Evolutionary conservation across 768 basidiomycete genomes (phyloP), one percentile per base, ranked within the genome.

Genomic region (Lactarius indigo): DNA sequence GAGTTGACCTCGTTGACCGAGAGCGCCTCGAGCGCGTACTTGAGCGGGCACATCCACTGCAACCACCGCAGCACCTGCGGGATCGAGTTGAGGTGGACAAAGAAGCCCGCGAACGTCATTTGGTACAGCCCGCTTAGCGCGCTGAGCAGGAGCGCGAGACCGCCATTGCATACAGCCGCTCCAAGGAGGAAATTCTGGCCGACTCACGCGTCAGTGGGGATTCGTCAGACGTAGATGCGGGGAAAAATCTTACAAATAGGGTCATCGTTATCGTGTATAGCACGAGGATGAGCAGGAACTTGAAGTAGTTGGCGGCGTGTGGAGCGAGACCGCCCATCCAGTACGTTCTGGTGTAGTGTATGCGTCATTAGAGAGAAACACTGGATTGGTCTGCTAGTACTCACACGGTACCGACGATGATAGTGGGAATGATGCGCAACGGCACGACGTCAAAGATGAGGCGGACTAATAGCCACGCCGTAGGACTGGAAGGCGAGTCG

Each of bases 1-100:
- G 91, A 89, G 44, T 87, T 87, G 18, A 98, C 93, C 75, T 98
- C 96, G 73, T 98, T 98, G 42, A 97, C 91, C 15, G 89, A 82
- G 18, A 97, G 80, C 6, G 96, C 96, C 74, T 94, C 92, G n/a
- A 92, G 80, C 30, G 82, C 80, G 74, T 87, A 93, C 76, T 94
- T 94, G 57, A 94, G 82, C 44, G 92, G 91, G 62, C 90, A 90
- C 64, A 96, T 71, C 89, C 93, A 98, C 73, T 96, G 90, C 61
- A 98, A 80, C 96, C 96, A 98, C 18, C 96, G 84, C 1, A 98
- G 83, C 2, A 96, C 93, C 2, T 92, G 91, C 4, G 96, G 94
- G 65, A 98, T 96, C 66, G 83, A 80, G 68, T 79, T 77, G 64
- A 96, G 82, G 74, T 96, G 92, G 61, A 96, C 92, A 75, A 97